Evolutionary conservation across 2,329 filamentous ascomycete species (phyloP).

Genomic region (Alternaria metachromatica): DNA sequence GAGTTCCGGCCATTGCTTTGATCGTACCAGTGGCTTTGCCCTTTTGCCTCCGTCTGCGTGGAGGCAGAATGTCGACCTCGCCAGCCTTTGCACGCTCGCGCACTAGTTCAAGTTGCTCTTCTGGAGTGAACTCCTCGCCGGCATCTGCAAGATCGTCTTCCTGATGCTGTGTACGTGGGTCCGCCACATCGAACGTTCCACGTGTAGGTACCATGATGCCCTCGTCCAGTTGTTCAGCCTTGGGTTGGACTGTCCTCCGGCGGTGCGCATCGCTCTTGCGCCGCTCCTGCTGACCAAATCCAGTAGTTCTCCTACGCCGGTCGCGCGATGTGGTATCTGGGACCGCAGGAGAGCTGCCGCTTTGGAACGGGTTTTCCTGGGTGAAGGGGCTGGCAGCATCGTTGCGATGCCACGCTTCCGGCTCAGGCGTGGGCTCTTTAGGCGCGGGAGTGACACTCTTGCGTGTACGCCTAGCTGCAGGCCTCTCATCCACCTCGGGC

Average conservation of each 20-base stretch:
- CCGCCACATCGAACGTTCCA: slow-evolving; percentile 65
- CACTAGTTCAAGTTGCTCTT: slow-evolving; percentile 80
- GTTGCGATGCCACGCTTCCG: slow-evolving; percentile 55
- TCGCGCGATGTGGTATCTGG: slow-evolving; percentile 47
- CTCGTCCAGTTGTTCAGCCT: slow-evolving; percentile 58
- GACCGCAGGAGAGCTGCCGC: slow-evolving; percentile 72
- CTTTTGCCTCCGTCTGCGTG: slow-evolving; percentile 37
- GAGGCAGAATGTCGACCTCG: slow-evolving; percentile 57
- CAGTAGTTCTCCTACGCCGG: slow-evolving; percentile 61
- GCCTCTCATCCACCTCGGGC: slow-evolving; percentile 42
- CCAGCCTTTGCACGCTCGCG: slow-evolving; percentile 68
- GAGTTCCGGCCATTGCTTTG: slow-evolving; percentile 71
- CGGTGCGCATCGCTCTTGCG: slow-evolving; percentile 53
- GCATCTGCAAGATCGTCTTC: slow-evolving; percentile 62
- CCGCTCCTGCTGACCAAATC: slow-evolving; percentile 50
- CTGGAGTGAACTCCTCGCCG: slow-evolving; percentile 92
- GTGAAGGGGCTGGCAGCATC: slow-evolving; percentile 74
- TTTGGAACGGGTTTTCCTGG: slow-evolving; percentile 92
- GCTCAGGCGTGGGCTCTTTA: slow-evolving; percentile 56
- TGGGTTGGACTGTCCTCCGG: slow-evolving; percentile 52
- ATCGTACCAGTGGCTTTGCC: slow-evolving; percentile 57
- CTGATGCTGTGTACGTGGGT: slow-evolving; percentile 54
- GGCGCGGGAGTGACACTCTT: slow-evolving; percentile 49
- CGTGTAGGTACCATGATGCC: slow-evolving; percentile 62
- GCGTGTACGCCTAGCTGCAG: slow-evolving; percentile 46